Evolutionary conservation across 2,329 filamentous ascomycete genomes (phyloP), one percentile per base, ranked within the genome.

Genomic region (Xylaria sp.): DNA sequence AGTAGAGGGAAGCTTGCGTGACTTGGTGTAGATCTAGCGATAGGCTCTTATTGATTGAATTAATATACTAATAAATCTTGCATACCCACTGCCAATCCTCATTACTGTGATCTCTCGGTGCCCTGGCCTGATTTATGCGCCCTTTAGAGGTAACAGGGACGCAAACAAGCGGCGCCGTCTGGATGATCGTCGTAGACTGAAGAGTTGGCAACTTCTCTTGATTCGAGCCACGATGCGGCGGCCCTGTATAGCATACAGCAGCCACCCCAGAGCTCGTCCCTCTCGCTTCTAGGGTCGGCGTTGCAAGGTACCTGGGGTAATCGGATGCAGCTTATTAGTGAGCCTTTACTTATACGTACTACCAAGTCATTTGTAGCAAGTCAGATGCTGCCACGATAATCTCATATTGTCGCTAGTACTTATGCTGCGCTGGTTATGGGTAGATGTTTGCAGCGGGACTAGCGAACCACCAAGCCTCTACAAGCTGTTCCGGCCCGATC

Each of bases 191-290:
- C 57, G 21, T 45, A 35, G 51, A 35, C 15, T 38, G 37, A 42
- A 31, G 35, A 12, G 45, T 47, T 33, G 55, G 47, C 33, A 38
- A 37, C 31, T 31, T 31, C 12, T 50, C 37, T 52, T 64, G 61
- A 66, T 66, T 66, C 64, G 64, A 64, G 64, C 64, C 64, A 66
- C 64, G 61, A 61, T 60, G 35, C 23, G 35, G 50, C 37, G 35
- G 50, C 37, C 23, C 17, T 31, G 33, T 46, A 28, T 12, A 47
- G 14, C n/a, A 19, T 35, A 38, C 50, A 50, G 40, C 38, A 51
- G 38, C n/a, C 52, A 38, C 28, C 40, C 57, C 21, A 19, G 49
- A 37, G 33, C 57, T 40, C 33, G 57, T 33, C 17, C 23, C 12
- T 35, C 17, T 17, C 17, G 25, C 49, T 25, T 49, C 19, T 42